Conservation (phyloP, 805 yeast genomes). For the Diddensiella transvaalensis region DNA sequence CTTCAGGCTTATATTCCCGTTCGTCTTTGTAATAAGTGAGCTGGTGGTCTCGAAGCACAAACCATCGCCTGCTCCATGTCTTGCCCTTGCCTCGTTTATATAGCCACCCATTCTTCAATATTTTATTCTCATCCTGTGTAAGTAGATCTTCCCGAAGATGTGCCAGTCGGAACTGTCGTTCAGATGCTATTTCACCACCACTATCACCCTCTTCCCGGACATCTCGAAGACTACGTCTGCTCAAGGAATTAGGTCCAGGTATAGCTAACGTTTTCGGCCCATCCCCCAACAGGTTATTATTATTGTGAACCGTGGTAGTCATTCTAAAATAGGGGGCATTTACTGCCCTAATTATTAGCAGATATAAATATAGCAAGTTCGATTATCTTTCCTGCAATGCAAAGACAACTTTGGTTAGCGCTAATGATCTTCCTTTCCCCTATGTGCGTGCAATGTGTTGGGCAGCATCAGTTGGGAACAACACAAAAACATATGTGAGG, state of each 20-base stretch:
- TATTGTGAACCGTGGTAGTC: neutral
- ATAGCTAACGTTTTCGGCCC: no score
- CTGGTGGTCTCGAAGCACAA: conserved; percentile 33
- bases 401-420: no score
- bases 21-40: conserved; percentile 35
- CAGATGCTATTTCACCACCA: neutral
- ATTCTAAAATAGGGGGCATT: no score
- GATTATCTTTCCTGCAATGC: no score
- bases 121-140: conserved; percentile 9
- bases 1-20: conserved; percentile 33
- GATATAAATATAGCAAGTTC: no score
- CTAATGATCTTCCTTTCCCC: no score
- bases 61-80: conserved; percentile 36
- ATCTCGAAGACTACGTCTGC: neutral
- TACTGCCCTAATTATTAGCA: no score
- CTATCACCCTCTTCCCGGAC: neutral
- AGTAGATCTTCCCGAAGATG: conserved; percentile 1
- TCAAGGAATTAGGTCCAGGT: neutral
- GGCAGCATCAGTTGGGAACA: no score
- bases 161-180: neutral
- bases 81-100: conserved; percentile 25
- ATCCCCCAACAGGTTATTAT: neutral
- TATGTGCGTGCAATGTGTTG: no score
- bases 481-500: no score
- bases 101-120: conserved; percentile 32